Conservation (phyloP, 768 basidiomycete species). For the Hypholoma sublateritium region DNA sequence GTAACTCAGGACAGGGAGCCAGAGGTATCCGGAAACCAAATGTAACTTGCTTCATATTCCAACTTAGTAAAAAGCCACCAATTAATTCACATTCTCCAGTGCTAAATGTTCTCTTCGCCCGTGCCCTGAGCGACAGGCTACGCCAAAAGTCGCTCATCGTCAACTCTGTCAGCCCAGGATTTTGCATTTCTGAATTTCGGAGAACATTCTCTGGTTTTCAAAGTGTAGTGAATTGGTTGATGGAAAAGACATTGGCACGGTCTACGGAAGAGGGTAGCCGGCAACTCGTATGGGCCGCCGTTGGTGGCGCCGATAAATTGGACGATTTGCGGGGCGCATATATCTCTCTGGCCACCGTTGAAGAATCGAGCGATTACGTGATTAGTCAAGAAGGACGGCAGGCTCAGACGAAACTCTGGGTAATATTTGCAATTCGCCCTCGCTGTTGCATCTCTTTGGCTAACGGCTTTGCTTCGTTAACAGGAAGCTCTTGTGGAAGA, state of each 20-base stretch:
- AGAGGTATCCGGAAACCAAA: constrained; percentile 14
- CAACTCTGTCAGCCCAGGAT: constrained; percentile 40
- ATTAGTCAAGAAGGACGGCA: constrained; percentile 28
- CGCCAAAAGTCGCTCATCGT: constrained; percentile 28
- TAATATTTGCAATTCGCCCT: constrained; percentile 2
- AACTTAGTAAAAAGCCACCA: neutral
- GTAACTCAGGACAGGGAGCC: neutral
- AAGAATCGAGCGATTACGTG: constrained; percentile 34
- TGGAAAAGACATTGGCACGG: constrained; percentile 31
- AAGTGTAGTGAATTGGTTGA: constrained; percentile 16
- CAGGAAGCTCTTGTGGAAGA: constrained; percentile 12
- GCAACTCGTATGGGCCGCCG: constrained; percentile 1
- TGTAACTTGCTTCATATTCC: neutral
- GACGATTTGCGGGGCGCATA: constrained; percentile 17
- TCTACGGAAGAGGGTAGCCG: constrained; percentile 36
- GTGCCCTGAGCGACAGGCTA: constrained; percentile 32
- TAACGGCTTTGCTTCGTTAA: too few species aligned
- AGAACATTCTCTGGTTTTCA: constrained; percentile 21
- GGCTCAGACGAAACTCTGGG: constrained; percentile 34
- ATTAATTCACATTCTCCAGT: constrained; percentile 24
- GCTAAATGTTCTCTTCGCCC: constrained; percentile 39
- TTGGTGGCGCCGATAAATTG: neutral
- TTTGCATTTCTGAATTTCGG: constrained; percentile 36
- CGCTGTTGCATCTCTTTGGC: too few species aligned
- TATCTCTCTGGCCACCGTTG: constrained; percentile 18